Percentiles rank a stretch among this genome's conserved stretches.
phyloP scores from a whole-genome alignment of 345 rosid species.

The Barbarea vulgaris region DNA sequence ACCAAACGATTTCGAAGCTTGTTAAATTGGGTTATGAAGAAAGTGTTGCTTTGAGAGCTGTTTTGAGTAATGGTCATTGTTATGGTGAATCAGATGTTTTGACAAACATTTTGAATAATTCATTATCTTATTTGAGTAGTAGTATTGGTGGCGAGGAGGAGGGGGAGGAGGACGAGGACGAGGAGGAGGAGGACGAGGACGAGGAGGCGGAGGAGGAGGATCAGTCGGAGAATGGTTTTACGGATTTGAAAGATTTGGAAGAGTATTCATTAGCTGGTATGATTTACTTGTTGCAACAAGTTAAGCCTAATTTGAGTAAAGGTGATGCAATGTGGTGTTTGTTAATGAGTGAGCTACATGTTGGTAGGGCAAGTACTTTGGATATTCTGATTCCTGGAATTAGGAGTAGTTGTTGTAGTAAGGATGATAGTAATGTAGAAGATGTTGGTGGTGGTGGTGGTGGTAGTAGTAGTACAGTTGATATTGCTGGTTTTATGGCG shows the following conservation, averaged over 20 bases:
- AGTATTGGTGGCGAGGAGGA: too few relatives aligned
- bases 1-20: conserved; percentile 71
- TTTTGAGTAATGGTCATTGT: conserved; percentile 76
- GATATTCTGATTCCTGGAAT: conserved; percentile 45
- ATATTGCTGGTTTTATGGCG: conserved; percentile 54
- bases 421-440: conserved; percentile 43
- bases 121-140: conserved; percentile 70
- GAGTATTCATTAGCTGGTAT: conserved; percentile 77
- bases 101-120: conserved; percentile 70
- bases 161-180: too few relatives aligned
- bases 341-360: conserved; percentile 87
- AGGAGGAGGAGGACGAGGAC: too few relatives aligned
- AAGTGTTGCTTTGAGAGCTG: conserved; percentile 69
- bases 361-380: conserved; percentile 67
- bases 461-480: conserved; percentile 29
- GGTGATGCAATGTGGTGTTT: conserved; percentile 98
- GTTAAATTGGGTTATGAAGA: conserved; percentile 68
- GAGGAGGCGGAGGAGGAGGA: too few relatives aligned
- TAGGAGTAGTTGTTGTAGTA: conserved; percentile 34
- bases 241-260: conserved; percentile 73
- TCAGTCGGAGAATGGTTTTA: conserved; percentile 53
- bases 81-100: conserved; percentile 82
- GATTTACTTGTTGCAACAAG: conserved; percentile 86
- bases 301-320: conserved; percentile 77
- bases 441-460: conserved; percentile 38